Conservation (phyloP, 345 rosid species). For the Diplotaxis tenuifolia region DNA sequence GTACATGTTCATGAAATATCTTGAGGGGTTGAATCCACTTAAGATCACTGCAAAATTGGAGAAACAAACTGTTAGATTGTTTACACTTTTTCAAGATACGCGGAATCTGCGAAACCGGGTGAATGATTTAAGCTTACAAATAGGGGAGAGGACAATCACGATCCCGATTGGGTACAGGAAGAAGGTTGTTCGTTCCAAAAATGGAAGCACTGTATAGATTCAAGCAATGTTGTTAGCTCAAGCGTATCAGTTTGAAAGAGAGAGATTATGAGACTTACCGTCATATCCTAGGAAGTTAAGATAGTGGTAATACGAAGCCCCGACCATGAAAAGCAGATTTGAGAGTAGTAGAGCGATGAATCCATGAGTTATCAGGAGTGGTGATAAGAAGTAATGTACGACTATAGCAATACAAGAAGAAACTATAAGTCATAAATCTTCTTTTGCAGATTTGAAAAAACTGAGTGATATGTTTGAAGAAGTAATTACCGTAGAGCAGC, state of each 20-base stretch:
- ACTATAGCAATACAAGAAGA: slow-evolving; percentile 61
- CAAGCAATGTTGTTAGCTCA: slow-evolving; percentile 4
- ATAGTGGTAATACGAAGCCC: slow-evolving; percentile 91
- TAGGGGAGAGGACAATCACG: slow-evolving; percentile 79
- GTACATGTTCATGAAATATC: slow-evolving; percentile 91
- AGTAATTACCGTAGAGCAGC: slow-evolving; percentile 75
- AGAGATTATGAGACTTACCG: slow-evolving; percentile 49
- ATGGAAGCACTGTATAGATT: slow-evolving; percentile 73
- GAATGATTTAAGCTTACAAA: slow-evolving; percentile 56
- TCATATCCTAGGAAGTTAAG: slow-evolving; percentile 98
- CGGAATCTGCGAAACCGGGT: neutral
- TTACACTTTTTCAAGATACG: neutral
- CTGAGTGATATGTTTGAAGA: slow-evolving; percentile 12
- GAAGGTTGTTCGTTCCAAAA: slow-evolving; percentile 94
- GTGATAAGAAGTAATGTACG: slow-evolving; percentile 87
- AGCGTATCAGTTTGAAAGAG: neutral
- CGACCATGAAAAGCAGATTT: slow-evolving; percentile 91
- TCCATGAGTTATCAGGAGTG: slow-evolving; percentile 86
- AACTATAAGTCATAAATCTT: slow-evolving; percentile 2
- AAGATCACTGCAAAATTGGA: slow-evolving; percentile 64
- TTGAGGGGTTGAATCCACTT: slow-evolving; percentile 96
- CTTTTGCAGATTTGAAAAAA: slow-evolving; percentile 9
- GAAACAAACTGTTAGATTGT: slow-evolving; percentile 4
- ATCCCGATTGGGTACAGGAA: slow-evolving; percentile 92
- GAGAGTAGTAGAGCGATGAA: slow-evolving; percentile 82